Evolutionary conservation across 352 stramenopile genomes (phyloP).

Genomic region (Phytopythium vexans): DNA sequence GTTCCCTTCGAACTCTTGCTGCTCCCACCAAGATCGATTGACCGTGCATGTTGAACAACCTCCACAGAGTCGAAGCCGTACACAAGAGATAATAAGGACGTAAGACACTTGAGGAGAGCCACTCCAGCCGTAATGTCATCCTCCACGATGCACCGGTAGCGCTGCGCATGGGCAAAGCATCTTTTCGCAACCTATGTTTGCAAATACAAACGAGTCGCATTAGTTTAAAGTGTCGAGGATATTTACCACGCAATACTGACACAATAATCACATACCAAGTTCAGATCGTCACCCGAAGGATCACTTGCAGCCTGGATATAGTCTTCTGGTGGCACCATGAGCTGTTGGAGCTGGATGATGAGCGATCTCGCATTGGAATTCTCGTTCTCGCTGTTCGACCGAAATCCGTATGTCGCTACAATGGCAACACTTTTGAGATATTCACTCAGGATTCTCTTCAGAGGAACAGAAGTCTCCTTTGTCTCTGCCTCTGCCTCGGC

Average conservation of each 20-base stretch:
- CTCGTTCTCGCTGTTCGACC: background rate
- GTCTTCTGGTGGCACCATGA: conserved; percentile 10
- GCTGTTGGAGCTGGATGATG: conserved; percentile 14
- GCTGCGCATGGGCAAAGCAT: conserved; percentile 21
- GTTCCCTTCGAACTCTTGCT: conserved; percentile 3
- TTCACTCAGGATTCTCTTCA: conserved; percentile 10
- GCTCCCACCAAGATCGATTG: conserved; percentile 13
- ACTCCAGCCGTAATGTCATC: conserved; percentile 18
- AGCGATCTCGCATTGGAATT: background rate
- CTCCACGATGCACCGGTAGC: conserved; percentile 17
- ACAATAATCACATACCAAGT: conserved; percentile 7
- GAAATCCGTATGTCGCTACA: conserved; percentile 5
- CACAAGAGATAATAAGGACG: conserved; percentile 15
- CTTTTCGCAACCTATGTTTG: conserved; percentile 16
- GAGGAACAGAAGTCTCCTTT: background rate
- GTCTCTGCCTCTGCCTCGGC: background rate
- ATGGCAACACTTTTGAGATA: conserved; percentile 15
- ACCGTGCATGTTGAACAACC: conserved; percentile 9
- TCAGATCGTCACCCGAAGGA: conserved; percentile 4
- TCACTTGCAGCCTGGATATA: conserved; percentile 2
- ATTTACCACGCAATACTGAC: too few species aligned
- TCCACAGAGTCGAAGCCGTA: conserved; percentile 18
- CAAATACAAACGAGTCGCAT: background rate
- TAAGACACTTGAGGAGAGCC: conserved; percentile 20
- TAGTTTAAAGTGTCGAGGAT: too few species aligned